These are phyloP conservation scores for Lagenidium giganteum DNA, from an alignment of 352 stramenopile species.

Conservation along the genomic window DNA sequence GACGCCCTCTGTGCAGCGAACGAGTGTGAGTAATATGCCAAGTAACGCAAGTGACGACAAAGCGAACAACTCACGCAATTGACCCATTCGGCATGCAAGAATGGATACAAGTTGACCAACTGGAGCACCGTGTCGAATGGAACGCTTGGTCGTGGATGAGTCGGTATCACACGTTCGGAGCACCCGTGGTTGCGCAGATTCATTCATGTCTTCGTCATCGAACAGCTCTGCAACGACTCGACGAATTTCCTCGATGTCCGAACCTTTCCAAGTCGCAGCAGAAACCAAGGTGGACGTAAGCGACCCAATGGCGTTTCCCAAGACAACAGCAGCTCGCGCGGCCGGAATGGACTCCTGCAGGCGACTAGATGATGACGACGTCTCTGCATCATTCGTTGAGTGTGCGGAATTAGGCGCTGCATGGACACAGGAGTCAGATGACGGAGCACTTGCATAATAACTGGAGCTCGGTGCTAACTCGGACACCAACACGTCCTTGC, in stretches of 20 bases:
- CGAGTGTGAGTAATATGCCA: too few relatives aligned
- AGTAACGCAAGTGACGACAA: too few relatives aligned
- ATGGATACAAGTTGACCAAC: constrained; percentile 69
- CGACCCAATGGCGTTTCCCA: constrained; percentile 64
- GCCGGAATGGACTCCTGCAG: constrained; percentile 55
- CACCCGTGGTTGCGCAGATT: constrained; percentile 1
- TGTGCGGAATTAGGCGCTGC: too few relatives aligned
- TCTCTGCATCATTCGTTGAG: neutral
- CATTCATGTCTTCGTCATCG: constrained; percentile 26
- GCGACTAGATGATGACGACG: constrained; percentile 6
- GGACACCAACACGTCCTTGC: constrained; percentile 63
- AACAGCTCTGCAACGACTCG: constrained; percentile 50
- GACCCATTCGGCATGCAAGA: constrained; percentile 56
- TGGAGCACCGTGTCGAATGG: constrained; percentile 36
- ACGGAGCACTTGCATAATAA: constrained; percentile 6
- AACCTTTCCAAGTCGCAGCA: constrained; percentile 67
- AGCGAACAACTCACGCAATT: constrained; percentile 45
- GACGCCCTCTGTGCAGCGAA: constrained; percentile 50
- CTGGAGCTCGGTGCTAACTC: constrained; percentile 47
- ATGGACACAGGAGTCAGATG: too few relatives aligned
- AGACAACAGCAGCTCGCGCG: constrained; percentile 61
- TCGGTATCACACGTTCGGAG: neutral
- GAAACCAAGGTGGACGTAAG: constrained; percentile 59
- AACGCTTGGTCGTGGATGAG: constrained; percentile 9
- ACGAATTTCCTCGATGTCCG: constrained; percentile 61